Evolutionary conservation across 805 yeast species (phyloP), one percentile per base, ranked within the genome.

Genomic region (Saturnispora quitensis): DNA sequence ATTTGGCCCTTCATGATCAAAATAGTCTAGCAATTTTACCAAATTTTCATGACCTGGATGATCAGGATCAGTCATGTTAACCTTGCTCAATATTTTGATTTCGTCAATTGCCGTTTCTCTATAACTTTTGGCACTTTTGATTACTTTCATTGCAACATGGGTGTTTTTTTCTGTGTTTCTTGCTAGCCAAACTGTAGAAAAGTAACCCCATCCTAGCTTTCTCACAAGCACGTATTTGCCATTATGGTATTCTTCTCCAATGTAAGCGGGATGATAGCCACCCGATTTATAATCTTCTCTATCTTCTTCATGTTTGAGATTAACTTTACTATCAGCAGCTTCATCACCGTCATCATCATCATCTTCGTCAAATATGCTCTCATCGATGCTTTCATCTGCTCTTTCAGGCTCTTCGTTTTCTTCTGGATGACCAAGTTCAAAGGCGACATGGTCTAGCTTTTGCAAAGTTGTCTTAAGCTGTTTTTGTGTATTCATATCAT

Each of bases 131-230:
- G 97, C 96, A 60, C 95, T 84, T 56, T 97, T 77, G 25, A 93
- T 97, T 59, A 93, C 84, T 66, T 93, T 93, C 76, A 93, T 77
- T 1, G 99, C 99, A 22, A 93, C 98, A 63, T 86, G 96, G 46
- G 77, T 70, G 54, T 77, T 74, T 51, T 73, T 71, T 55, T 72
- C 74, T 53, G 80, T 83, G 48, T 72, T 73, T 54, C 70, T 76
- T 4, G 97, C 98, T 28, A 87, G 72, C 97, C 97, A 90, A 22
- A 88, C 97, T 1, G 96, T 93, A 27, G 95, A 84, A 64, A 93
- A 93, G 68, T 93, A 97, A 35, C 99, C 99, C 99, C 99, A 93
- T 0, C 99, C 99, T 4, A 93, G 73, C 64, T 93, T 93, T 55
- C 98, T 78, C 31, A 87, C 90, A 47, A 93, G 68, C 1, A 82